These are phyloP conservation scores for Ustilago tritici DNA, from an alignment of 1,284 basidiomycete genomes.

Conservation along the genomic window DNA sequence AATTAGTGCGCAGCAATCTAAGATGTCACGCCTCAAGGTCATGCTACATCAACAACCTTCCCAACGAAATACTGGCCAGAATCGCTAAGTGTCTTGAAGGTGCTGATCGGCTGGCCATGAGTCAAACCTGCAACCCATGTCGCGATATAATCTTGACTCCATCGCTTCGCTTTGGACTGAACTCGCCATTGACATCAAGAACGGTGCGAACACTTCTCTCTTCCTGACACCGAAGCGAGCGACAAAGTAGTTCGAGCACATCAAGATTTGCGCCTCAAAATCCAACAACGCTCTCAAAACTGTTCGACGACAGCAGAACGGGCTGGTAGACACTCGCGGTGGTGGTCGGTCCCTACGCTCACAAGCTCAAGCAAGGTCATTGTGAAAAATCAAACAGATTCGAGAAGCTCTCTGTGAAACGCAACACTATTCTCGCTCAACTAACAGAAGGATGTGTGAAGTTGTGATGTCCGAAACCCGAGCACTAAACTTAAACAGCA, in stretches of 20 bases:
- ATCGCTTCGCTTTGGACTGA: neutral
- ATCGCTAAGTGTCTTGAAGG: neutral
- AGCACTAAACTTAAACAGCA: conserved; percentile 1
- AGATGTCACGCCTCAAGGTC: neutral
- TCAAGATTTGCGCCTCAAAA: conserved; percentile 4
- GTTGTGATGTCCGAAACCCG: neutral
- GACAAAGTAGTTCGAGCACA: neutral
- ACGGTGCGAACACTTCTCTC: neutral
- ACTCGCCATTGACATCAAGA: neutral
- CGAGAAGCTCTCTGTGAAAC: no score
- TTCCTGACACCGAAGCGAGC: neutral
- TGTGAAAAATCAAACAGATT: no score
- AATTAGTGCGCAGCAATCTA: neutral
- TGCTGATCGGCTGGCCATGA: neutral
- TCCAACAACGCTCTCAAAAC: neutral
- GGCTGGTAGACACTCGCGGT: no score
- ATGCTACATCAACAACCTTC: neutral
- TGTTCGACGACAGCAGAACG: neutral
- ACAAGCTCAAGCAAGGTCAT: no score
- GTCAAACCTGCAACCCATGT: conserved; percentile 1
- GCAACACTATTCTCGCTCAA: neutral
- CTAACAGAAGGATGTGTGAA: neutral
- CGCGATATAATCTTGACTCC: neutral
- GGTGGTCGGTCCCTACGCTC: no score
- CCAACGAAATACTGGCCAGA: conserved; percentile 1